Percentiles rank a stretch among this genome's conserved stretches.
phyloP scores from a whole-genome alignment of 768 basidiomycete species.

The Lentinula aciculospora region DNA sequence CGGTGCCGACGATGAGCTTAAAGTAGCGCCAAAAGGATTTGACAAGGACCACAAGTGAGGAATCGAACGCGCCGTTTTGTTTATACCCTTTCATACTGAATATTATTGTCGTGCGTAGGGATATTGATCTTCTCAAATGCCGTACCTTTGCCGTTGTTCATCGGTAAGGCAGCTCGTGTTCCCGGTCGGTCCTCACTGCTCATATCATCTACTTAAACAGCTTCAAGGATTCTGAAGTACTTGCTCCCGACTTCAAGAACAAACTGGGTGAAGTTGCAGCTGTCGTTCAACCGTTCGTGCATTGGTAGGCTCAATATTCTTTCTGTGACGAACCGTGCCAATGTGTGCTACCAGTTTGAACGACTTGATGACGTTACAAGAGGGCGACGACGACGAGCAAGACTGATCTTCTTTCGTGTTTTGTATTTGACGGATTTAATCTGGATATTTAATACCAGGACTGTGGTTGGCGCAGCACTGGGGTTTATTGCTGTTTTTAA shows the following conservation, averaged over 20 bases:
- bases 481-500: too few species aligned
- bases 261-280: slow-evolving; percentile 47
- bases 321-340: neutral
- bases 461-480: too few species aligned
- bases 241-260: slow-evolving; percentile 60
- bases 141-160: slow-evolving; percentile 69
- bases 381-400: slow-evolving; percentile 1
- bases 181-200: slow-evolving; percentile 17
- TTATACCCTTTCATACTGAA: neutral
- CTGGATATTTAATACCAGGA: too few species aligned
- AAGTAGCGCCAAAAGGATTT: slow-evolving; percentile 87
- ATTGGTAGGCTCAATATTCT: slow-evolving; percentile 44
- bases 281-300: slow-evolving; percentile 71
- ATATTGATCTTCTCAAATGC: slow-evolving; percentile 89
- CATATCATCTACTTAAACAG: slow-evolving; percentile 29
- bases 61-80: slow-evolving; percentile 4
- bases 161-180: slow-evolving; percentile 30
- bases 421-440: neutral
- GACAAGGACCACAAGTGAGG: slow-evolving; percentile 73
- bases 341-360: slow-evolving; percentile 32
- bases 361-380: slow-evolving; percentile 41
- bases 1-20: slow-evolving; percentile 82
- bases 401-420: neutral
- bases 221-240: slow-evolving; percentile 72
- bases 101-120: slow-evolving; percentile 34